Base-by-base conservation (phyloP, 202 grass and related monocot species). In the Dendrocalamus latiflorus region DNA sequence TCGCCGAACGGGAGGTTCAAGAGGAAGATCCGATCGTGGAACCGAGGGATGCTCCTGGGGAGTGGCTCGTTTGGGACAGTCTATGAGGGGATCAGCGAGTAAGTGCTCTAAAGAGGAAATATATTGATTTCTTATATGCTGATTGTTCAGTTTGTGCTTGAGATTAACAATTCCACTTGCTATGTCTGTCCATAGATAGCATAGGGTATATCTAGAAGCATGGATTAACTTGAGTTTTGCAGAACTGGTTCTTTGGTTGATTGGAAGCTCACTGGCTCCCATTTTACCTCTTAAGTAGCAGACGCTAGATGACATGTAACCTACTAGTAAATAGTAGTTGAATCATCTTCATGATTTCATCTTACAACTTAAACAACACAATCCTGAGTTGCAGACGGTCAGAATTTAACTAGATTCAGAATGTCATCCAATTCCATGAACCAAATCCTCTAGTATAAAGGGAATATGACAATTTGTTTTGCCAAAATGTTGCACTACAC, bases 1-100 rank as follows among this genome's bases (percentile, higher is more conserved):
- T n/a, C 93, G 10, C 93, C 93, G 0, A 90, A 94, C 1, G 90
- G 93, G 38, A 90, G 69, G 68, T 88, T 92, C 33, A 90, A 54
- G 72, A 84, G 72, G 85, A 92, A 74, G 76, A 94, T 94, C 88
- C 77, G 72, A 8, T 88, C 87, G 4, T 94, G 93, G 93, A 92
- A 76, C 60, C 82, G 90, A 15, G 93, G 93, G 9, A 2, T 91
- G 79, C 87, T 85, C 20, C 76, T 94, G 58, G 93, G 93, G 30
- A 92, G 87, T 43, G 93, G 93, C 59, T 94, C 93, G 4, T 94
- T 90, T 50, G 93, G 93, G 43, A 88, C 83, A 10, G 93, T 94
- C 12, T 92, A 90, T n/a, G 93, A 94, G 70, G 93, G 85, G 55
- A 92, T 94, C 58, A 94, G 89, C 75, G 90, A 92, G 93, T 94